Evolutionary conservation across 2,329 filamentous ascomycete genomes (phyloP), one percentile per base, ranked within the genome.

Genomic region (Cytospora piceae): DNA sequence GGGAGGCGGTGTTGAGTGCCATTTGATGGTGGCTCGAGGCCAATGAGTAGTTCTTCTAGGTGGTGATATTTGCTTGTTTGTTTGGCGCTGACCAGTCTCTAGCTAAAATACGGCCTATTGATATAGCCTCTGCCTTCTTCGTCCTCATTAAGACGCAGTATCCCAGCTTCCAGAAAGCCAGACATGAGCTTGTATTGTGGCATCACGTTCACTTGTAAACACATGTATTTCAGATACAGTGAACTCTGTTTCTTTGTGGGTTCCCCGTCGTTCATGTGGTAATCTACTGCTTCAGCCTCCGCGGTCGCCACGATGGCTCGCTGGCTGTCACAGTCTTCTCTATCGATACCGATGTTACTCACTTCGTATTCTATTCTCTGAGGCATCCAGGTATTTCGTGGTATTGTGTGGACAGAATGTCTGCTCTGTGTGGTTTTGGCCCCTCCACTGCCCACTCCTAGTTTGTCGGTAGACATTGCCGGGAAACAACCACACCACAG

Each of bases 401-500:
- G 4, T 22, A 7, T 5, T 8, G 14, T 22, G 1, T 46, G 15
- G 7, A 20, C 39, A 42, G 15, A 42, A 7, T 42, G 39, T 6
- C 17, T 42, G 15, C 17, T 20, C 15, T 20, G 39, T 42, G 20
- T 2, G 17, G 6, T 42, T 42, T 17, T 20, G 14, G 15, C 20
- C 39, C 39, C 15, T 7, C 14, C 17, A 20, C 39, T 42, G 17
- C 39, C 39, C 14, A 8, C 2, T 12, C 15, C 15, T 14, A 42
- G 14, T 42, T 42, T 20, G 39, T 42, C 15, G 39, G 7, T 15
- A 12, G 37, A 15, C 37, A 39, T 39, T 39, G 78, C 73, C 4
- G 78, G 77, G 49, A 80, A 77, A 66, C 78, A 81, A 15, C 74
- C 73, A 55, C 77, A 77, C 78, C 79, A 81, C 34, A 81, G 71